Conservation (phyloP, 2,329 filamentous ascomycete genomes). For the Pleomassaria siparia region DNA sequence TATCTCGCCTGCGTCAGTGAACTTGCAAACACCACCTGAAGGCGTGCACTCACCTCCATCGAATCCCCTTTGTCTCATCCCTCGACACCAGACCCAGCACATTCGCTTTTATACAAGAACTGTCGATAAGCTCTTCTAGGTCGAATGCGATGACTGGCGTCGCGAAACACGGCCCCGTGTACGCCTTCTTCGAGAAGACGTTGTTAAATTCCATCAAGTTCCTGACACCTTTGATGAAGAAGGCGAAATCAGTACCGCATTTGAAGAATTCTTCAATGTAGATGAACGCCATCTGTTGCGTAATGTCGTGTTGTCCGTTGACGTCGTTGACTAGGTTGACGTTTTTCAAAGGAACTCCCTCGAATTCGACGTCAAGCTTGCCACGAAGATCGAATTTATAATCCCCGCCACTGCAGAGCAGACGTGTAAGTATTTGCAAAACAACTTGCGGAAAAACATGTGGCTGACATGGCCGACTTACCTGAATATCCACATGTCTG, state of each 20-base stretch:
- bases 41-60: conserved; percentile 24
- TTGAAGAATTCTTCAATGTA: conserved; percentile 24
- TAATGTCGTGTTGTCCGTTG: not conserved
- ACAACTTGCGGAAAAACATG: not conserved
- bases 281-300: conserved; percentile 12
- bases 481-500: not conserved
- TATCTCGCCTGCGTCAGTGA: conserved; percentile 20
- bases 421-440: not conserved
- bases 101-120: too few relatives aligned
- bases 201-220: conserved; percentile 16
- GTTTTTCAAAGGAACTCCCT: conserved; percentile 7
- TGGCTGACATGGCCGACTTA: not conserved
- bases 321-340: not conserved
- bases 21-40: not conserved
- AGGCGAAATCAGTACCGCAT: conserved; percentile 17
- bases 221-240: conserved; percentile 17
- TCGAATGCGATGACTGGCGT: not conserved
- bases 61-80: conserved; percentile 10
- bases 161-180: conserved; percentile 14
- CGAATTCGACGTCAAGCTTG: conserved; percentile 10
- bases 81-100: not conserved
- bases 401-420: conserved; percentile 9
- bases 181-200: conserved; percentile 16
- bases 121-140: not conserved
- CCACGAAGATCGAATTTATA: conserved; percentile 1